Evolutionary conservation across 2,329 filamentous ascomycete species (phyloP).

Genomic region (Phoma herbarum): DNA sequence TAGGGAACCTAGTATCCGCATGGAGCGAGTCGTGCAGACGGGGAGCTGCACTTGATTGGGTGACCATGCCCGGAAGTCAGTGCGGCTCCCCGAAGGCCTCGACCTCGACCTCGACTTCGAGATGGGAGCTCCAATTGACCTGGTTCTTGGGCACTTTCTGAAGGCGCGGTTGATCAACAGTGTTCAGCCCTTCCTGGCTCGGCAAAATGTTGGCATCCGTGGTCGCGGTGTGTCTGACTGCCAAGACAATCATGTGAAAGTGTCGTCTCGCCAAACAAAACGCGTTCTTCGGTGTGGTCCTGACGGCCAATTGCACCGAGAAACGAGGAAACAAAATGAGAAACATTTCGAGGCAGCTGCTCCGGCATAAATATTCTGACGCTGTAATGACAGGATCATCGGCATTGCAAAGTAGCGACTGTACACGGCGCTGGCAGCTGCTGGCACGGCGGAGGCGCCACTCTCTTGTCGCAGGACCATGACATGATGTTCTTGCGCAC

Average conservation of each 20-base stretch:
- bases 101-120: slow-evolving; percentile 11
- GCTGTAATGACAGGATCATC: slow-evolving; percentile 6
- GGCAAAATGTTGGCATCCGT: neutral
- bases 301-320: slow-evolving; percentile 5
- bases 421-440: slow-evolving; percentile 2
- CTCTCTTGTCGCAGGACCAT: slow-evolving; percentile 8
- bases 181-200: neutral
- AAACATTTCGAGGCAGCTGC: slow-evolving; percentile 16
- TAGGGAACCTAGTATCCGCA: slow-evolving; percentile 8
- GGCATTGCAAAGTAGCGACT: neutral
- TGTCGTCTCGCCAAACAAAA: slow-evolving; percentile 2
- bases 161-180: neutral
- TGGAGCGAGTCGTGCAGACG: slow-evolving; percentile 9
- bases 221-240: neutral
- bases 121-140: slow-evolving; percentile 2
- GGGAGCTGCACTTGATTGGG: neutral
- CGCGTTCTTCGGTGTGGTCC: neutral
- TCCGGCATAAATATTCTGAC: slow-evolving; percentile 14
- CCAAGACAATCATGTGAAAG: neutral
- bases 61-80: slow-evolving; percentile 11
- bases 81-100: slow-evolving; percentile 10
- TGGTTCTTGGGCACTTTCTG: neutral
- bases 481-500: slow-evolving; percentile 2
- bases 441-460: slow-evolving; percentile 1
- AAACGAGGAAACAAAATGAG: slow-evolving; percentile 15